Evolutionary conservation across 2,329 filamentous ascomycete species (phyloP).

Genomic region (Aspergillus sp.): DNA sequence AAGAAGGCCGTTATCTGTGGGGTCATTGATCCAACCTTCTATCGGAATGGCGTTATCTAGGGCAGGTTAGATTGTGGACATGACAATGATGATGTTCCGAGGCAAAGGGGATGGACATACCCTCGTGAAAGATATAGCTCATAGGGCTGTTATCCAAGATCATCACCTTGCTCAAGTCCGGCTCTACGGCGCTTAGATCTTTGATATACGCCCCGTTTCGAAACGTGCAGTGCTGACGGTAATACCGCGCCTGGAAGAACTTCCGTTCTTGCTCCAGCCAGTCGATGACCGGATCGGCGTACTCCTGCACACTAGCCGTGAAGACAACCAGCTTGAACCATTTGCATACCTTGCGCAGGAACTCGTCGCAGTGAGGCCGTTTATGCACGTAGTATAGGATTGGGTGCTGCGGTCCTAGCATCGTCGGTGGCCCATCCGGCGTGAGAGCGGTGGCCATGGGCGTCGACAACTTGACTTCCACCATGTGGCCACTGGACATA

Average conservation of each 20-base stretch:
- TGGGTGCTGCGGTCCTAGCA: slow-evolving; percentile 77
- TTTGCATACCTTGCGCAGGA: slow-evolving; percentile 85
- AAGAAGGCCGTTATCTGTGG: slow-evolving; percentile 89
- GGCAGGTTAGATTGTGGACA: slow-evolving; percentile 3
- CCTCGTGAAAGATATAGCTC: slow-evolving; percentile 98
- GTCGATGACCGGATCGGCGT: slow-evolving; percentile 96
- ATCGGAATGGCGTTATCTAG: slow-evolving; percentile 97
- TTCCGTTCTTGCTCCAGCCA: slow-evolving; percentile 96
- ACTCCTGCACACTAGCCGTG: slow-evolving; percentile 95
- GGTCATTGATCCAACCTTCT: slow-evolving; percentile 98
- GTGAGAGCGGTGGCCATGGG: slow-evolving; percentile 32
- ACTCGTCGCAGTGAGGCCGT: slow-evolving; percentile 92
- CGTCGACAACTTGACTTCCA: slow-evolving; percentile 72
- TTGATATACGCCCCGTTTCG: slow-evolving; percentile 97
- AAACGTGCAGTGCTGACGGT: slow-evolving; percentile 93
- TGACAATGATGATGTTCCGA: slow-evolving; percentile 1
- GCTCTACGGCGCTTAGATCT: slow-evolving; percentile 90
- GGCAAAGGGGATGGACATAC: slow-evolving; percentile 42
- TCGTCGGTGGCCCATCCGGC: slow-evolving; percentile 51
- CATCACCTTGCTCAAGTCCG: slow-evolving; percentile 95
- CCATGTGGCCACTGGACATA: slow-evolving; percentile 97
- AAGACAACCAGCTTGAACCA: slow-evolving; percentile 98
- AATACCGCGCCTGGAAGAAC: slow-evolving; percentile 89
- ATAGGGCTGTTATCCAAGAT: slow-evolving; percentile 97
- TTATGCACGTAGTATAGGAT: slow-evolving; percentile 99